These are phyloP conservation scores for Ilyonectria robusta DNA, from an alignment of 2,329 filamentous ascomycete genomes.

Conservation along the genomic window DNA sequence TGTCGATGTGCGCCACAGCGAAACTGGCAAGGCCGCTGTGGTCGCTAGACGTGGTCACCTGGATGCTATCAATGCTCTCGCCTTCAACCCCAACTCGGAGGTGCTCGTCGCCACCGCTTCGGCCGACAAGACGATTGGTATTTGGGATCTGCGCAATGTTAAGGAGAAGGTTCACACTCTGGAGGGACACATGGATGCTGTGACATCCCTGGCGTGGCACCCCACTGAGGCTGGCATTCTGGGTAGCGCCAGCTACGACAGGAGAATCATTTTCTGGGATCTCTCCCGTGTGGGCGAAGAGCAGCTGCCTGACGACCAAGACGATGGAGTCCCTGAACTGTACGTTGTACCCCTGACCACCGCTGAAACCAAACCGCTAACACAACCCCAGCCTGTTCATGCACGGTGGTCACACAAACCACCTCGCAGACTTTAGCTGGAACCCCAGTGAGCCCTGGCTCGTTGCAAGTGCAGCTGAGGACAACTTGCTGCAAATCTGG, in stretches of 20 bases:
- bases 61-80: slow-evolving; percentile 95
- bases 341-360: slow-evolving; percentile 62
- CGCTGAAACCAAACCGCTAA: slow-evolving; percentile 40
- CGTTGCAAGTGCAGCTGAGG: slow-evolving; percentile 94
- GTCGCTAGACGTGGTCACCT: slow-evolving; percentile 82
- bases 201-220: slow-evolving; percentile 96
- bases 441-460: slow-evolving; percentile 98
- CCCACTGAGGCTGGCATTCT: slow-evolving; percentile 90
- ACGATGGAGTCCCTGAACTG: slow-evolving; percentile 96
- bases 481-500: slow-evolving; percentile 97
- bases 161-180: slow-evolving; percentile 91
- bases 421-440: slow-evolving; percentile 97
- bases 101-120: slow-evolving; percentile 93
- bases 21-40: slow-evolving; percentile 77
- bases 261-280: slow-evolving; percentile 97
- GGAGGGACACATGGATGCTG: slow-evolving; percentile 88
- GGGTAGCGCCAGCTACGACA: slow-evolving; percentile 92
- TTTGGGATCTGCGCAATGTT: slow-evolving; percentile 95
- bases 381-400: slow-evolving; percentile 81
- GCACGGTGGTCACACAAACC: slow-evolving; percentile 98
- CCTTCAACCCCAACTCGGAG: slow-evolving; percentile 94
- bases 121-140: slow-evolving; percentile 92
- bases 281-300: slow-evolving; percentile 92
- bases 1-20: slow-evolving; percentile 82
- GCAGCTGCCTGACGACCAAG: slow-evolving; percentile 93